Percentiles rank a stretch among this genome's conserved stretches.
Conservation (phyloP, 345 rosid genomes). For the Lepidium sativum region DNA sequence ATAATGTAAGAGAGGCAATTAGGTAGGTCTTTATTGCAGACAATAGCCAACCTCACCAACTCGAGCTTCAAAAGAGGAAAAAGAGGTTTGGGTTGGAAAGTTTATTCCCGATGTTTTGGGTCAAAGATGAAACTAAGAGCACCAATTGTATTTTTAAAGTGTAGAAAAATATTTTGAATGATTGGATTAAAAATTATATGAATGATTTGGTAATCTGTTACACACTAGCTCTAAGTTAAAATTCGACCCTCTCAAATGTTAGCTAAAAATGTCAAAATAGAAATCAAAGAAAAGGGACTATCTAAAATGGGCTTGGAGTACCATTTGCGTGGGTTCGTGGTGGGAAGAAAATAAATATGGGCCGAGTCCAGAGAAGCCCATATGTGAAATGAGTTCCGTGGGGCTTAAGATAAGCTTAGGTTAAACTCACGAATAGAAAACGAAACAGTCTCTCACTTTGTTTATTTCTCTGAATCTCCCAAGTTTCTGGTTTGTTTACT, state of each 20-base stretch:
- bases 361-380: background rate
- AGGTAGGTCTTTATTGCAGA: slow-evolving; percentile 14
- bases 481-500: too few relatives aligned
- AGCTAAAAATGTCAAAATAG: background rate
- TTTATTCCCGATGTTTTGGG: background rate
- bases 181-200: background rate
- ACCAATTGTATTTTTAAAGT: background rate
- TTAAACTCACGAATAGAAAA: too few relatives aligned
- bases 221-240: background rate
- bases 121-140: background rate
- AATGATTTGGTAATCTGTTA: background rate
- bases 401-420: too few relatives aligned
- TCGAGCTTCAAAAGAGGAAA: background rate
- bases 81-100: background rate
- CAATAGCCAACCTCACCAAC: slow-evolving; percentile 5
- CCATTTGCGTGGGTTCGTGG: background rate
- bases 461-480: too few relatives aligned
- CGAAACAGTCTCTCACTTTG: too few relatives aligned
- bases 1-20: slow-evolving; percentile 6
- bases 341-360: background rate
- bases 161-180: background rate
- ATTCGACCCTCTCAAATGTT: background rate
- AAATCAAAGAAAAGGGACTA: background rate
- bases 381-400: too few relatives aligned
- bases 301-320: background rate